A percentile compares a stretch with the other conserved stretches of the same genome.
phyloP scores from a whole-genome alignment of 306 rosid genomes.

The Inga oerstediana region DNA sequence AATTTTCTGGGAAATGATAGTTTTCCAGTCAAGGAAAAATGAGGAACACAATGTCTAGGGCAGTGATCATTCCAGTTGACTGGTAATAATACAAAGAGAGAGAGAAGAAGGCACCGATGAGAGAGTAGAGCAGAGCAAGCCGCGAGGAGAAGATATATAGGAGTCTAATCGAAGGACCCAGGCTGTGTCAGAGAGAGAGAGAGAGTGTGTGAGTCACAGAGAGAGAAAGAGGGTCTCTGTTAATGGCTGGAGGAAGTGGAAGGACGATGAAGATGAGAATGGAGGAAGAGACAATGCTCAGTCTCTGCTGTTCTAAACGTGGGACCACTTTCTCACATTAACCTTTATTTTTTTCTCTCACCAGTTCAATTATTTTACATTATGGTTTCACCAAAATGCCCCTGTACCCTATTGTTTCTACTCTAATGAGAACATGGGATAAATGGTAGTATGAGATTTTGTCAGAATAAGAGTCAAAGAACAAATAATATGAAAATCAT shows the following conservation, averaged over 20 bases:
- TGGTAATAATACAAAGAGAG: neutral
- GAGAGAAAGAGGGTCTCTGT: neutral
- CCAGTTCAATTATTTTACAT: conserved; percentile 52
- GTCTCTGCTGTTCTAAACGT: conserved; percentile 54
- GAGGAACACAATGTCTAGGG: neutral
- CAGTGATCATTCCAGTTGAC: conserved; percentile 14
- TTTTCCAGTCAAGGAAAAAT: conserved; percentile 28
- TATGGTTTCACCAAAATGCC: conserved; percentile 43
- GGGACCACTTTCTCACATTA: conserved; percentile 49
- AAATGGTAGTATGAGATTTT: neutral
- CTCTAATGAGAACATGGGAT: neutral
- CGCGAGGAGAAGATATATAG: conserved; percentile 58
- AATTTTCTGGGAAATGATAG: conserved; percentile 37
- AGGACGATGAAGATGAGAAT: conserved; percentile 50
- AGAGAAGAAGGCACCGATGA: conserved; percentile 3
- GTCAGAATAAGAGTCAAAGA: neutral
- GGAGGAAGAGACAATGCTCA: conserved; percentile 67
- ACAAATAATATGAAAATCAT: neutral
- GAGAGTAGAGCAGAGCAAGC: conserved; percentile 26
- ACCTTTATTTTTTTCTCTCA: neutral
- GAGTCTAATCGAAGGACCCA: neutral
- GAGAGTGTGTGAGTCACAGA: conserved; percentile 7
- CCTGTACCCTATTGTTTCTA: neutral
- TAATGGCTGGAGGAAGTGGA: conserved; percentile 1
- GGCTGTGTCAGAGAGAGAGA: conserved; percentile 9